A percentile compares a stretch with the other conserved stretches of the same genome.
Evolutionary conservation across 352 stramenopile species (phyloP).

Genomic region (Pythium biforme): DNA sequence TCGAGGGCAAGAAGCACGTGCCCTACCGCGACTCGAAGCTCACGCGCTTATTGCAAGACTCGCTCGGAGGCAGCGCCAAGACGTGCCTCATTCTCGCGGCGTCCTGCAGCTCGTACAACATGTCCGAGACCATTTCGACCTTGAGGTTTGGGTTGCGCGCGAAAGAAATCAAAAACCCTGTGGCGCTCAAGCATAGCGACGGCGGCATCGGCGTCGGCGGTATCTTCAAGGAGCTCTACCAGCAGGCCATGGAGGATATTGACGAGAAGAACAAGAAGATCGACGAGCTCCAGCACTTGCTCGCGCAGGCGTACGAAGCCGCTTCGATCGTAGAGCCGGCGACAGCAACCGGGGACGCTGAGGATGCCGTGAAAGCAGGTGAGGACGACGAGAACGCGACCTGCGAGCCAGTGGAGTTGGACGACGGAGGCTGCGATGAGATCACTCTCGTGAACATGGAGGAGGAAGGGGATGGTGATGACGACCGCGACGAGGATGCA

Average conservation of each 20-base stretch:
- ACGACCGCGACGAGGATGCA: not conserved
- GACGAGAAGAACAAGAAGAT: slow-evolving; percentile 71
- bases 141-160: slow-evolving; percentile 68
- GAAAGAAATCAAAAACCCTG: slow-evolving; percentile 82
- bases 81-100: slow-evolving; percentile 96
- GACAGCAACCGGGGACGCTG: not conserved
- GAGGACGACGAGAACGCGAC: not conserved
- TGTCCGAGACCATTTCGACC: slow-evolving; percentile 77
- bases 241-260: slow-evolving; percentile 63
- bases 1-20: slow-evolving; percentile 80
- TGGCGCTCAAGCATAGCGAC: slow-evolving; percentile 39
- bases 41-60: slow-evolving; percentile 81
- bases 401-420: slow-evolving; percentile 1
- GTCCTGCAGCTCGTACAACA: slow-evolving; percentile 78
- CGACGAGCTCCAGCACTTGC: slow-evolving; percentile 52
- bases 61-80: slow-evolving; percentile 90
- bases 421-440: not conserved
- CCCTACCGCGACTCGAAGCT: slow-evolving; percentile 87
- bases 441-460: not conserved
- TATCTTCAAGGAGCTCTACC: slow-evolving; percentile 70
- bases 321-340: slow-evolving; percentile 3
- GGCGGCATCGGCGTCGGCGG: slow-evolving; percentile 25
- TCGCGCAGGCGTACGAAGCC: slow-evolving; percentile 43
- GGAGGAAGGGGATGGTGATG: not conserved
- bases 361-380: not conserved